Conservation (phyloP, 2,329 filamentous ascomycete species). For the Fusarium pininemorale region DNA sequence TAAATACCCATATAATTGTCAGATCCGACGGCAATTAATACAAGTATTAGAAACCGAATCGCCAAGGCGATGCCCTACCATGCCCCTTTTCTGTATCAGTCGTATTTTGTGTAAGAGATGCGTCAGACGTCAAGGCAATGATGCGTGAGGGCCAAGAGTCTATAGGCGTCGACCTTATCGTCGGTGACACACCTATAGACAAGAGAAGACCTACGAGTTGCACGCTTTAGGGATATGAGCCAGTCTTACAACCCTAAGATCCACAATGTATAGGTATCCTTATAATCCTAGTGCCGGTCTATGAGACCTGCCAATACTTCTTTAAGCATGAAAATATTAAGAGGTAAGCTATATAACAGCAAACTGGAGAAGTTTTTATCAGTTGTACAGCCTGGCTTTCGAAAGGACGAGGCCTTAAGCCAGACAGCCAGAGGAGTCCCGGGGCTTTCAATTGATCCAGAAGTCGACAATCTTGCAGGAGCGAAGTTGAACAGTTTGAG, state of each 20-base stretch:
- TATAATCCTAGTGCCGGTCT: no score
- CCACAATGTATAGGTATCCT: background rate
- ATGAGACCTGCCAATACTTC: no score
- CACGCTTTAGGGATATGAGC: background rate
- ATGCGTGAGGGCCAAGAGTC: no score
- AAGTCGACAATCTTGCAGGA: background rate
- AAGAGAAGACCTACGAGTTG: background rate
- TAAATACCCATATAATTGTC: background rate
- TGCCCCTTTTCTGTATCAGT: background rate
- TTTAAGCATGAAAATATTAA: background rate
- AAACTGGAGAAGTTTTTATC: background rate
- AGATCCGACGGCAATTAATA: no score
- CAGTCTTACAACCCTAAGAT: background rate
- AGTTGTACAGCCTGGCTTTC: background rate
- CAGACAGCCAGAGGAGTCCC: background rate
- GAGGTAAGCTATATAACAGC: background rate
- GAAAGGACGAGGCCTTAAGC: no score
- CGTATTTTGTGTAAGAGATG: background rate
- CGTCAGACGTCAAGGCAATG: no score
- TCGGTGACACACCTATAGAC: background rate
- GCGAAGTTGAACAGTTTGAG: background rate
- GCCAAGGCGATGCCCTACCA: background rate
- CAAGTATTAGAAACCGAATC: background rate
- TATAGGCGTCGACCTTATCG: background rate
- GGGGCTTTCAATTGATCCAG: background rate